Evolutionary conservation across 345 rosid genomes (phyloP).

Genomic region (Gossypioides kirkii): DNA sequence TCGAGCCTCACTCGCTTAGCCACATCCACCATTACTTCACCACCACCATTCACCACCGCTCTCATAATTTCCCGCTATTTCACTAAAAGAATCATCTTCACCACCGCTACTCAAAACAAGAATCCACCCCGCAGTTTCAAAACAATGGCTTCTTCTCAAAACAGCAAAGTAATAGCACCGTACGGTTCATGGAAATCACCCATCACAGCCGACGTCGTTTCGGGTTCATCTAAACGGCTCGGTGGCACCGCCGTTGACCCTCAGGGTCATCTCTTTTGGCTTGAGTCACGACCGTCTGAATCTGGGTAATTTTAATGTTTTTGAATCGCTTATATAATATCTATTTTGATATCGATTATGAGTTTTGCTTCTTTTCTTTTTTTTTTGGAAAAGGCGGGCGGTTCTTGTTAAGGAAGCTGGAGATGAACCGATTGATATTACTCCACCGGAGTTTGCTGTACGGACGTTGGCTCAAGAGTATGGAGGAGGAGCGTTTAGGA

Average conservation of each 20-base stretch:
- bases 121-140: background rate
- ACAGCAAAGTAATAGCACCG: conserved; percentile 48
- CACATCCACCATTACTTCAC: conserved; percentile 2
- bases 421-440: conserved; percentile 55
- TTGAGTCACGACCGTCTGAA: conserved; percentile 83
- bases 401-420: conserved; percentile 68
- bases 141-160: conserved; percentile 52
- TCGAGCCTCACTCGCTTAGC: conserved; percentile 30
- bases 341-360: background rate
- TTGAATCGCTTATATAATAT: background rate
- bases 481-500: conserved; percentile 88
- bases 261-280: conserved; percentile 66
- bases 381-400: conserved; percentile 40
- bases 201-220: conserved; percentile 75
- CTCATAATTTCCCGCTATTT: conserved; percentile 5
- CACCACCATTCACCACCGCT: background rate
- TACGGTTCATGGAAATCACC: conserved; percentile 97
- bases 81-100: background rate
- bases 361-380: background rate
- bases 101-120: conserved; percentile 10
- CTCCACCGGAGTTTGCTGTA: conserved; percentile 75
- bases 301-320: conserved; percentile 44
- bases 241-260: conserved; percentile 68
- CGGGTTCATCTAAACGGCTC: conserved; percentile 80
- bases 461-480: conserved; percentile 82